phyloP scores from a whole-genome alignment of 768 basidiomycete genomes.

The Gymnopilus junonius region DNA sequence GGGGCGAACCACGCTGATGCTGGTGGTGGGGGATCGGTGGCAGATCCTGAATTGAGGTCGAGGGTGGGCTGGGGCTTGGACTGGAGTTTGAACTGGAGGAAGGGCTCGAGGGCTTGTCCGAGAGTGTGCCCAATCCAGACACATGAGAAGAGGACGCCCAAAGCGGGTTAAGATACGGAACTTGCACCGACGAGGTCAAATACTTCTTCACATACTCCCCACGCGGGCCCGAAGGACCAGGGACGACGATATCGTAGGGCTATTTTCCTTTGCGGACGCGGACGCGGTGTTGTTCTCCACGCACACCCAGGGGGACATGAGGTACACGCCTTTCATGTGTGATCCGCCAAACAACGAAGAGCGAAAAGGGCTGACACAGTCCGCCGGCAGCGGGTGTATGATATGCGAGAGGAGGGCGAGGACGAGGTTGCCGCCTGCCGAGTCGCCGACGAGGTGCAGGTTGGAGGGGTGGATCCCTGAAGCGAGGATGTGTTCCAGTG shows the following conservation, averaged over 20 bases:
- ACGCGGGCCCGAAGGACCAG: background rate
- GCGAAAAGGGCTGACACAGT: slow-evolving; percentile 20
- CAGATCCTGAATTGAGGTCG: no score
- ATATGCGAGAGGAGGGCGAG: slow-evolving; percentile 33
- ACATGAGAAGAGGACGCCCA: no score
- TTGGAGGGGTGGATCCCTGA: slow-evolving; percentile 30
- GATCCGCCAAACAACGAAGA: background rate
- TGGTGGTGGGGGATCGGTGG: no score
- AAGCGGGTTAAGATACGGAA: slow-evolving; percentile 22
- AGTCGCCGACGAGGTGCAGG: slow-evolving; percentile 37
- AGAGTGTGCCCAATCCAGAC: no score
- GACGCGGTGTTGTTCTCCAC: slow-evolving; percentile 17
- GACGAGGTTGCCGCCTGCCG: slow-evolving; percentile 37
- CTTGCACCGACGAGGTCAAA: background rate
- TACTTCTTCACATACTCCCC: background rate
- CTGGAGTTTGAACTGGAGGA: slow-evolving; percentile 8
- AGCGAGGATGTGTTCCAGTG: slow-evolving; percentile 33
- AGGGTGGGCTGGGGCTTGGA: no score
- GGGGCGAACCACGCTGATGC: slow-evolving; percentile 30
- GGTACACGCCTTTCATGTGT: slow-evolving; percentile 26
- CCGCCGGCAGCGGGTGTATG: slow-evolving; percentile 29
- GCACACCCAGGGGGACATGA: slow-evolving; percentile 37
- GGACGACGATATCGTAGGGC: slow-evolving; percentile 14
- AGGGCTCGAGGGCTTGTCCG: no score
- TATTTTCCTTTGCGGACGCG: background rate